Evolutionary conservation across 75 land plant genomes (phyloP), one percentile per base, ranked within the genome.

Genomic region (Cupressus sempervirens): DNA sequence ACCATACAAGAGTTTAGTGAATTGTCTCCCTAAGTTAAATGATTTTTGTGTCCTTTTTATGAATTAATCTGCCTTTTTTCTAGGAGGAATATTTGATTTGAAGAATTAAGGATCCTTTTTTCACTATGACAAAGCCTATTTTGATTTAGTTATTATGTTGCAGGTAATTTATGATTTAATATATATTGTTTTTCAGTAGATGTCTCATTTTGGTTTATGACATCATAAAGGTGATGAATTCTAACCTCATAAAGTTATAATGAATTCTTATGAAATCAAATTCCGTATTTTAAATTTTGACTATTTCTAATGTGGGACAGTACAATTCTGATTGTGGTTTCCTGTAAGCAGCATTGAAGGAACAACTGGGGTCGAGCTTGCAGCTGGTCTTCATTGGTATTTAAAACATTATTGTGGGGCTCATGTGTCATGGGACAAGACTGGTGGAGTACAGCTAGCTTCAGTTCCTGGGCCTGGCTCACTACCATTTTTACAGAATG

Each of bases 341-440:
- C 32, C 20, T 68, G 9, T 32, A 16, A 43, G 81, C 88, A 95
- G 98, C 50, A 92, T 96, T 79, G 83, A 87, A 85, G 98, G 97
- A 34, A 91, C 95, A 35, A 90, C 94, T 45, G 98, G 91, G n/a
- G 94, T 96, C 73, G 98, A 96, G 86, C 83, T 96, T 74, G 84
- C 91, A 75, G 90, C 97, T 81, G 98, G 95, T 74, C 91, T 96
- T 23, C 93, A 95, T 84, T 96, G 98, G 98, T 96, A 96, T 52
- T 77, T 96, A 48, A 96, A 96, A 83, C 92, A 96, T 84, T 93
- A 91, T 91, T 93, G 98, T 89, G 95, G 95, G 62, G 98, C 91
- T 82, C 98, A 96, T 89, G 84, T 96, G 75, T 95, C 97, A 4
- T 96, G 98, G 98, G 95, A 95, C 75, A 93, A 92, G 92, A 96